Base-by-base conservation (phyloP, 208 protist genomes). In the Strigomonas culicis region DNA sequence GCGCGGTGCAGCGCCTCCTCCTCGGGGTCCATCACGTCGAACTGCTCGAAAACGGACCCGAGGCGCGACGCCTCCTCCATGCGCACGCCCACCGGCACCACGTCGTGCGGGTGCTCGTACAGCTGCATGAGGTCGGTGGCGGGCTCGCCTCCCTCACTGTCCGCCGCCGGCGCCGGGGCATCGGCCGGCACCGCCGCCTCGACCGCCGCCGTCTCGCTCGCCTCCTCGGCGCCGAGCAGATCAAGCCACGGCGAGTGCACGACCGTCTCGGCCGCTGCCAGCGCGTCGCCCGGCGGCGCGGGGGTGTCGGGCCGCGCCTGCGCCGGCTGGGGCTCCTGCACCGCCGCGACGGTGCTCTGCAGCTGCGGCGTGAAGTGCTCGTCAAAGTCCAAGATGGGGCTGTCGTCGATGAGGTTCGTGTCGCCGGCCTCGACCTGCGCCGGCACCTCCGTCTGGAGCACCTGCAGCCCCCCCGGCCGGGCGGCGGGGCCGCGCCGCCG, bases 91-190 rank as follows among this genome's bases (percentile, higher is more conserved):
- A 91, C 74, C 0, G 89, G 89, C 0, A 86, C 75, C 32, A 92
- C 75, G 39, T 86, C 86, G 50, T 86, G 79, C 0, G 85, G 81
- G 4, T 72, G 80, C 22, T 82, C 79, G 75, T 95, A 95, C 1
- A 84, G 70, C 57, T 82, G 65, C 88, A 92, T 92, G 2, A 90
- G 70, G 39, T 73, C 60, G 11, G 51, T 27, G 8, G 28, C 19
- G 41, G 63, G 51, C 44, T 68, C 67, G 59, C 67, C 52, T 17
- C 59, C 62, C 4, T 17, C 57, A 24, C 8, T 59, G 19, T 19
- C 53, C 21, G 53, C 17, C 4, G 17, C 46, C 17, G 46, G 8
- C 17, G 46, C 46, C 7, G n/a, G 4, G 6, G 22, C 15, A n/a
- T 27, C 4, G 4, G 46, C 22, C n/a, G 4, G 4, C 32, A 25